phyloP scores from a whole-genome alignment of 306 rosid genomes.

The Hippophae rhamnoides region DNA sequence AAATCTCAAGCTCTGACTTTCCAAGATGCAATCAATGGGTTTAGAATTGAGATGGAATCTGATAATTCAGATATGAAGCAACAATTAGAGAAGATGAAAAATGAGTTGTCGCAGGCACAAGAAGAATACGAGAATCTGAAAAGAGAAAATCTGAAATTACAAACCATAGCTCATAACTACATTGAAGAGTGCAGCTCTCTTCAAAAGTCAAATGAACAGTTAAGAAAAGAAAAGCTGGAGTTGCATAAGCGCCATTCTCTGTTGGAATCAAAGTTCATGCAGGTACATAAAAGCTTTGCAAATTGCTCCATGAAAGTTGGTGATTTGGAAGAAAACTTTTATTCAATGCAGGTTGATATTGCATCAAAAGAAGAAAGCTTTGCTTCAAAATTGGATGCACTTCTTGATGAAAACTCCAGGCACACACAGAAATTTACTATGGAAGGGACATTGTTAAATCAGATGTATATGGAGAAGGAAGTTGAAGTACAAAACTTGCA shows the following conservation, averaged over 20 bases:
- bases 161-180: conserved; percentile 26
- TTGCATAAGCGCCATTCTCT: conserved; percentile 23
- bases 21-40: conserved; percentile 22
- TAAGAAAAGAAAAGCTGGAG: conserved; percentile 26
- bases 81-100: conserved; percentile 22
- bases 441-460: conserved; percentile 22
- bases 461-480: conserved; percentile 26
- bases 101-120: conserved; percentile 24
- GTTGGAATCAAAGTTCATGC: conserved; percentile 29
- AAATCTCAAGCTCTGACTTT: conserved; percentile 20
- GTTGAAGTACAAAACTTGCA: conserved; percentile 28
- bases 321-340: conserved; percentile 23
- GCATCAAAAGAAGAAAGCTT: conserved; percentile 27
- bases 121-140: conserved; percentile 29
- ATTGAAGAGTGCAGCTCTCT: conserved; percentile 27
- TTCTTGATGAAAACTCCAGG: conserved; percentile 28
- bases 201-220: conserved; percentile 26
- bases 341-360: conserved; percentile 22
- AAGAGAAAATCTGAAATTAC: conserved; percentile 29
- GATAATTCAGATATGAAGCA: conserved; percentile 17
- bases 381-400: conserved; percentile 26
- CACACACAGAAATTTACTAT: conserved; percentile 18
- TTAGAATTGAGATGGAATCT: conserved; percentile 15
- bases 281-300: conserved; percentile 19
- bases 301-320: conserved; percentile 25